phyloP scores from a whole-genome alignment of 2,329 filamentous ascomycete species.

The Ascochyta rabiei region DNA sequence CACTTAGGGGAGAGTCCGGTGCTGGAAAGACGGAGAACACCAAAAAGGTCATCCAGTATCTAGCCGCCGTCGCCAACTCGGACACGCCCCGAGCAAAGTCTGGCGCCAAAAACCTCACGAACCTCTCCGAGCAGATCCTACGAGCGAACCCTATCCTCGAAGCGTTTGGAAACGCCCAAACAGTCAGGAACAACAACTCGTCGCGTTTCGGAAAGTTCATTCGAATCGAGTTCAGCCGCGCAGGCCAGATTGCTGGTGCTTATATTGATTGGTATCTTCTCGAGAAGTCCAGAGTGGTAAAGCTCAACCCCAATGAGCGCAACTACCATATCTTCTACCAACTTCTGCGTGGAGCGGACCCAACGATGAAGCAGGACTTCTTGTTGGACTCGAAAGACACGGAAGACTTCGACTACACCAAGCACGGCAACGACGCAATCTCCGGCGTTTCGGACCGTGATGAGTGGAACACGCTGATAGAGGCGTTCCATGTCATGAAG shows the following conservation, averaged over 20 bases:
- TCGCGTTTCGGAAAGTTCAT: slow-evolving; percentile 99
- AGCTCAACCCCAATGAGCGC: slow-evolving; percentile 82
- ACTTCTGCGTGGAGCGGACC: slow-evolving; percentile 81
- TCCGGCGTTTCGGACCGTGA: slow-evolving; percentile 85
- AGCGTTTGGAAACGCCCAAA: slow-evolving; percentile 97
- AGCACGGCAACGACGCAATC: slow-evolving; percentile 89
- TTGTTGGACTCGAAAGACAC: slow-evolving; percentile 76
- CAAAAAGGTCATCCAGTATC: slow-evolving; percentile 98
- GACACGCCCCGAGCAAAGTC: slow-evolving; percentile 69
- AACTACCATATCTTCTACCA: slow-evolving; percentile 99
- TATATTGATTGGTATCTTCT: slow-evolving; percentile 99
- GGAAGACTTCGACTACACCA: slow-evolving; percentile 90
- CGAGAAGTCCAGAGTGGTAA: slow-evolving; percentile 97
- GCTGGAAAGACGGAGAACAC: slow-evolving; percentile 99
- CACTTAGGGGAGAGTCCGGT: slow-evolving; percentile 79
- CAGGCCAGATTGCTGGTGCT: slow-evolving; percentile 89
- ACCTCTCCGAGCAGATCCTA: slow-evolving; percentile 93
- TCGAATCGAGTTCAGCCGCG: slow-evolving; percentile 88
- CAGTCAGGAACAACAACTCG: slow-evolving; percentile 96
- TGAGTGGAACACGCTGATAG: slow-evolving; percentile 88
- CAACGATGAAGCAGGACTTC: slow-evolving; percentile 74
- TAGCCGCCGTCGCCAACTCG: slow-evolving; percentile 88
- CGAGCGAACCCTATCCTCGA: slow-evolving; percentile 96
- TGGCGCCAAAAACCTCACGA: slow-evolving; percentile 73
- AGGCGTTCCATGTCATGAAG: slow-evolving; percentile 93